Evolutionary conservation across 495 filamentous ascomycete genomes (phyloP).

Genomic region (Tuber brumale): DNA sequence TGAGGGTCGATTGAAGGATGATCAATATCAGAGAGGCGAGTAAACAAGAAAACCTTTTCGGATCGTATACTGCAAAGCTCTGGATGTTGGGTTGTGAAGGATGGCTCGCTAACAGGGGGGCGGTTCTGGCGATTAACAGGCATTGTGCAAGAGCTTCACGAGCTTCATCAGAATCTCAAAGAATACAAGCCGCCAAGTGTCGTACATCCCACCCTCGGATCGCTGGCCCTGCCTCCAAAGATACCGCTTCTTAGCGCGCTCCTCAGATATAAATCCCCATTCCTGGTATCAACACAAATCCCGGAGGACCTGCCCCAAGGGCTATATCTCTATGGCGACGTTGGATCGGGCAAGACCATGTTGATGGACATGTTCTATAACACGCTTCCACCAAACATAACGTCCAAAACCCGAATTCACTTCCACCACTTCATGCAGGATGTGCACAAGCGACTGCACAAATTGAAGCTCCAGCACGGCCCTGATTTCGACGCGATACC

Average conservation of each 20-base stretch:
- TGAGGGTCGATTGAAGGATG: constrained; percentile 66
- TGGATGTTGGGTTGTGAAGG: neutral
- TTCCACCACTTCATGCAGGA: constrained; percentile 99
- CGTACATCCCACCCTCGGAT: constrained; percentile 68
- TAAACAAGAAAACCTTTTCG: neutral
- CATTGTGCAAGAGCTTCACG: constrained; percentile 81
- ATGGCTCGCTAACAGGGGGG: constrained; percentile 12
- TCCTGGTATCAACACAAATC: constrained; percentile 48
- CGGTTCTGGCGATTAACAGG: constrained; percentile 46
- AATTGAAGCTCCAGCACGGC: constrained; percentile 79
- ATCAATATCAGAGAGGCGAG: constrained; percentile 82
- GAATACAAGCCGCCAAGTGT: constrained; percentile 66
- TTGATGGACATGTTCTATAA: constrained; percentile 99
- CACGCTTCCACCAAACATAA: constrained; percentile 73
- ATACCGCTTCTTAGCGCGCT: constrained; percentile 57
- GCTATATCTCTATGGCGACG: constrained; percentile 92
- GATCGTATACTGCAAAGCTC: neutral
- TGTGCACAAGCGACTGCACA: constrained; percentile 85
- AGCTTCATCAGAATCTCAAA: constrained; percentile 75
- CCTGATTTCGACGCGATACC: constrained; percentile 87
- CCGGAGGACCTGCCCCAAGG: constrained; percentile 73
- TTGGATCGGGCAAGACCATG: constrained; percentile 98
- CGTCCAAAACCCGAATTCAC: constrained; percentile 86
- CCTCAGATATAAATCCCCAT: constrained; percentile 51
- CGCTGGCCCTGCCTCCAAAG: constrained; percentile 49